These are phyloP conservation scores for Pseudogymnoascus pannorum DNA, from an alignment of 2,329 filamentous ascomycete genomes.

Conservation along the genomic window DNA sequence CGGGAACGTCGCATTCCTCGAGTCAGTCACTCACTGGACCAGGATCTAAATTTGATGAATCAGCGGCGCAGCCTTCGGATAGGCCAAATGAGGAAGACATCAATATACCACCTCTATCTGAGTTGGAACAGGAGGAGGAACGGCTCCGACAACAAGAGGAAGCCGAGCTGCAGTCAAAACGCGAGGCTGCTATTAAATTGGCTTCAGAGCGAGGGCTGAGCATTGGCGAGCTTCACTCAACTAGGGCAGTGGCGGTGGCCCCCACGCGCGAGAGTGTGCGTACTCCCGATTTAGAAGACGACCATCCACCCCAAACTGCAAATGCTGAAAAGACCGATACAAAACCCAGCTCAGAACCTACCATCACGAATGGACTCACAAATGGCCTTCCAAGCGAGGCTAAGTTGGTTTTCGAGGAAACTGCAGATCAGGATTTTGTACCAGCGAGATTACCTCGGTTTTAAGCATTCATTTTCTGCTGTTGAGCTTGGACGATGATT, in stretches of 20 bases:
- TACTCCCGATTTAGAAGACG: background rate
- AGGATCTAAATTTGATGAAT: conserved; percentile 21
- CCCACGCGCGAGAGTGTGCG: background rate
- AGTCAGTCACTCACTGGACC: conserved; percentile 17
- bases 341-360: background rate
- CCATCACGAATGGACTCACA: background rate
- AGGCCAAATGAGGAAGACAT: conserved; percentile 15
- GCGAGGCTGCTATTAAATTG: conserved; percentile 44
- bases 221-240: conserved; percentile 14
- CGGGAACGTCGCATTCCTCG: conserved; percentile 35
- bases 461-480: conserved; percentile 19
- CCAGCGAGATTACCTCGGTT: conserved; percentile 54
- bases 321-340: background rate
- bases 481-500: background rate
- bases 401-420: conserved; percentile 18
- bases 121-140: conserved; percentile 48
- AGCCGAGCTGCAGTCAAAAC: conserved; percentile 44
- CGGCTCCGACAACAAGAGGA: conserved; percentile 41
- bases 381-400: background rate
- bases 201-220: conserved; percentile 44
- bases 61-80: conserved; percentile 28
- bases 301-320: background rate
- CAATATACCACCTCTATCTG: conserved; percentile 40
- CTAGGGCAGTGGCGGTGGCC: background rate
- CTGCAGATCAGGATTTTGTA: conserved; percentile 38